Base-by-base conservation (phyloP, 306 rosid genomes). In the Comarum palustre region DNA sequence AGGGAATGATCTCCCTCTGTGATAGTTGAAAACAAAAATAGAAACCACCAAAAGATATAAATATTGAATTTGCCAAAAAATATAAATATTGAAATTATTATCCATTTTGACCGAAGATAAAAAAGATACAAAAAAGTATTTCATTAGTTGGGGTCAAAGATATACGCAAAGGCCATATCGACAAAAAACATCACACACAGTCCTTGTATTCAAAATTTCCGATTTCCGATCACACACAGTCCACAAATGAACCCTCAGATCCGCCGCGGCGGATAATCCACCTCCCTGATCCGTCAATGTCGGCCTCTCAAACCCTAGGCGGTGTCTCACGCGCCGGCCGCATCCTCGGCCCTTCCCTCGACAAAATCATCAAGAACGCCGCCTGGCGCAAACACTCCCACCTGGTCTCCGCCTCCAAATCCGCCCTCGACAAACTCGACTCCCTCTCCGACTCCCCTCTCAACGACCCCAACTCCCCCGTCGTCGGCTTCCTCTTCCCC, bases 311-410 rank as follows among this genome's bases (percentile, higher is more conserved):
- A 89, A 85, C 97, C 80, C 92, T 94, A 24, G 97, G 97, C 68
- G 99, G 99, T 8, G 45, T 85, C 8, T 89, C 99, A 43, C 88
- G 99, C 12, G 87, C 95, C 77, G 99, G 99, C 62, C 89, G 96
- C 27, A 84, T 86, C 27, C 72, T 94, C 9, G 97, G 99, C 38
- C 97, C 99, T 38, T 91, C 97, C 3, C 88, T 95, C 6, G 99
- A 95, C 75, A 95, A 95, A 85, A 90, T 95, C 78, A 85, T 95
- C 17, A 95, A 95, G 80, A 95, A 95, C 82, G 97, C 97, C 4
- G 97, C 97, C 1, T 95, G 99, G 99, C 94, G 99, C 27, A 95
- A 95, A 87, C 99, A 95, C 82, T 91, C 97, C 25, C 90, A 88
- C 48, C 90, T 95, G 60, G 99, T 95, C 72, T 88, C 99, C 68